Percentiles rank a stretch among this genome's conserved stretches.
These are phyloP conservation scores for Mycena belliarum DNA, from an alignment of 768 basidiomycete genomes.

Conservation along the genomic window DNA sequence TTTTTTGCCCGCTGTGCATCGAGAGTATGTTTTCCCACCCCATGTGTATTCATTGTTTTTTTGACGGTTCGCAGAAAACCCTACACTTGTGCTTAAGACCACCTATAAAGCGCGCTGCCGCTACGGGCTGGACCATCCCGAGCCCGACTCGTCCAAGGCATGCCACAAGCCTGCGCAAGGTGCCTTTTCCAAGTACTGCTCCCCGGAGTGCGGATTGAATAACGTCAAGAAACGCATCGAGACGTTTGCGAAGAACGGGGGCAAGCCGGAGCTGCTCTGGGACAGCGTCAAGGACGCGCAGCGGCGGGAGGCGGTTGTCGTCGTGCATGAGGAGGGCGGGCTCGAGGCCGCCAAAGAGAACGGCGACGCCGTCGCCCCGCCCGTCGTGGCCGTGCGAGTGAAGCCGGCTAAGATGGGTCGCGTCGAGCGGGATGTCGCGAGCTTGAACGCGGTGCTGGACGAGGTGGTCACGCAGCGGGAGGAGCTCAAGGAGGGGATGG, in stretches of 20 bases:
- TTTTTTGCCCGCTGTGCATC: conserved; percentile 83
- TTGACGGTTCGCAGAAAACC: conserved; percentile 46
- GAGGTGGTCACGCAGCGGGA: conserved; percentile 63
- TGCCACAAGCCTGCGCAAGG: conserved; percentile 84
- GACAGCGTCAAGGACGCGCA: conserved; percentile 69
- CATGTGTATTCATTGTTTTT: neutral
- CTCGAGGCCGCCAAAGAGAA: conserved; percentile 24
- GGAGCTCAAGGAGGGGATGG: conserved; percentile 66
- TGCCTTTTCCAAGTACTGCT: conserved; percentile 89
- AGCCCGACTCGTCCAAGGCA: conserved; percentile 61
- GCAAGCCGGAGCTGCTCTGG: conserved; percentile 68
- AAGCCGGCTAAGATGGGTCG: conserved; percentile 45
- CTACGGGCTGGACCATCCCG: conserved; percentile 63
- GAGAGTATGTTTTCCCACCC: conserved; percentile 52
- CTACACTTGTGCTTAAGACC: conserved; percentile 60
- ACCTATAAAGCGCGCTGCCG: conserved; percentile 82
- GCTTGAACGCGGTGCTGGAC: conserved; percentile 54
- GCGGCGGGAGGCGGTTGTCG: conserved; percentile 70
- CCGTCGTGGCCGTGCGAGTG: conserved; percentile 17
- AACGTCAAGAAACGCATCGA: conserved; percentile 69
- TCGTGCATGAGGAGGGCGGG: conserved; percentile 40
- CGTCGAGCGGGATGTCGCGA: conserved; percentile 55
- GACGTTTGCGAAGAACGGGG: conserved; percentile 61
- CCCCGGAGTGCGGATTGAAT: conserved; percentile 80
- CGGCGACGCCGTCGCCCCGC: conserved; percentile 8